A percentile compares a stretch with the other conserved stretches of the same genome.
These are phyloP conservation scores for Yarrowia hollandica DNA, from an alignment of 805 yeast genomes.

Conservation along the genomic window DNA sequence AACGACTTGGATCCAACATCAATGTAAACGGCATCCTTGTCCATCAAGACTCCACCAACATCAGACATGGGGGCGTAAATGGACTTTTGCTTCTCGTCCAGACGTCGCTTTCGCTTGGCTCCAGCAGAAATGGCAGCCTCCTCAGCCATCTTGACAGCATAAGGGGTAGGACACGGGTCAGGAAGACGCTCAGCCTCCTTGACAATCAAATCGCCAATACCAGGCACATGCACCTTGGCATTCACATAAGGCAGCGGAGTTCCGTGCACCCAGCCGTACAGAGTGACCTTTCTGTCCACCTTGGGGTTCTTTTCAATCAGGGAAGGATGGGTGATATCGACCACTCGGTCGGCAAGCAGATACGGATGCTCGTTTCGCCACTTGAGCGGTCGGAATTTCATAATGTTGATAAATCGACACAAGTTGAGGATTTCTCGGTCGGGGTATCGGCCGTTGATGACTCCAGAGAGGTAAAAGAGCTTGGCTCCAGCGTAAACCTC, in stretches of 20 bases:
- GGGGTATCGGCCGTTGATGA: constrained; percentile 94
- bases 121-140: constrained; percentile 55
- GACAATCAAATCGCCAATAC: constrained; percentile 86
- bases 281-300: constrained; percentile 82
- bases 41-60: constrained; percentile 97
- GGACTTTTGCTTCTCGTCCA: constrained; percentile 90
- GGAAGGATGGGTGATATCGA: constrained; percentile 93
- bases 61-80: constrained; percentile 99
- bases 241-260: constrained; percentile 70
- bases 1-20: constrained; percentile 65
- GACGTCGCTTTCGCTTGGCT: constrained; percentile 71
- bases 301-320: constrained; percentile 74
- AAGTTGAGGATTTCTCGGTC: constrained; percentile 92
- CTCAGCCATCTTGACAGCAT: constrained; percentile 79
- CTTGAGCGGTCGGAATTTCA: constrained; percentile 98
- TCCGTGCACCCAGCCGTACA: constrained; percentile 95
- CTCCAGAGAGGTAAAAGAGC: constrained; percentile 90
- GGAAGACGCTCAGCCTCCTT: constrained; percentile 83
- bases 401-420: constrained; percentile 88
- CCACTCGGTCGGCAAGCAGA: constrained; percentile 82
- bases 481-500: constrained; percentile 99
- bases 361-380: constrained; percentile 99
- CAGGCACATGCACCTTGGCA: constrained; percentile 88
- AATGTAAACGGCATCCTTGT: constrained; percentile 95
- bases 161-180: constrained; percentile 99